Percentiles rank a stretch among this genome's conserved stretches.
phyloP scores from a whole-genome alignment of 177 flowering plant genomes.

The Vitis hybrid region DNA sequence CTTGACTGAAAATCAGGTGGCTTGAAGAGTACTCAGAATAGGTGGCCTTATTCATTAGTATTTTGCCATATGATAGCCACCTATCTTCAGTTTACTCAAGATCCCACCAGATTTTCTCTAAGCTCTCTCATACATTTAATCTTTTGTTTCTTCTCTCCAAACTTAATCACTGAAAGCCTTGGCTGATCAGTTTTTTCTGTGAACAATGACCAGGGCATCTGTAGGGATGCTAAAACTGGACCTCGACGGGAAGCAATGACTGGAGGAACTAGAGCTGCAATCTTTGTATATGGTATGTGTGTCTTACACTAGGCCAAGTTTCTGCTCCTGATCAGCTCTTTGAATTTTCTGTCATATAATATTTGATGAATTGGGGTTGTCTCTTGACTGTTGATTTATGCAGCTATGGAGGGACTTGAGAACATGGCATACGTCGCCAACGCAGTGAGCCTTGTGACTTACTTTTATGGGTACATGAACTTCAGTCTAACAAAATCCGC shows the following conservation, averaged over 20 bases:
- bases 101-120: too few species aligned
- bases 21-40: too few species aligned
- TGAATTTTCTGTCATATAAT: not conserved
- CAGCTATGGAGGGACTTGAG: conserved; percentile 69
- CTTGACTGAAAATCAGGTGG: too few species aligned
- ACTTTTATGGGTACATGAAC: conserved; percentile 72
- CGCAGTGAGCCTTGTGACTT: conserved; percentile 60
- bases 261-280: conserved; percentile 63
- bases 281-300: conserved; percentile 58
- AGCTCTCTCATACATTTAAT: too few species aligned
- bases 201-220: conserved; percentile 35
- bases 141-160: not conserved
- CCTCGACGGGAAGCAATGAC: conserved; percentile 21
- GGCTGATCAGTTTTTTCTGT: not conserved
- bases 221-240: conserved; percentile 29
- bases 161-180: not conserved
- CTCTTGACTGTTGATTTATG: conserved; percentile 5
- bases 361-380: not conserved
- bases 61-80: too few species aligned
- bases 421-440: conserved; percentile 67
- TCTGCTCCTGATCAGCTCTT: not conserved
- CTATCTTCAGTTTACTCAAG: too few species aligned
- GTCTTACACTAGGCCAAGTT: not conserved
- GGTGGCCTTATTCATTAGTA: too few species aligned
- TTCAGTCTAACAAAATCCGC: conserved; percentile 68